phyloP scores from a whole-genome alignment of 2,329 filamentous ascomycete genomes.

The Podosphaera leucotricha region DNA sequence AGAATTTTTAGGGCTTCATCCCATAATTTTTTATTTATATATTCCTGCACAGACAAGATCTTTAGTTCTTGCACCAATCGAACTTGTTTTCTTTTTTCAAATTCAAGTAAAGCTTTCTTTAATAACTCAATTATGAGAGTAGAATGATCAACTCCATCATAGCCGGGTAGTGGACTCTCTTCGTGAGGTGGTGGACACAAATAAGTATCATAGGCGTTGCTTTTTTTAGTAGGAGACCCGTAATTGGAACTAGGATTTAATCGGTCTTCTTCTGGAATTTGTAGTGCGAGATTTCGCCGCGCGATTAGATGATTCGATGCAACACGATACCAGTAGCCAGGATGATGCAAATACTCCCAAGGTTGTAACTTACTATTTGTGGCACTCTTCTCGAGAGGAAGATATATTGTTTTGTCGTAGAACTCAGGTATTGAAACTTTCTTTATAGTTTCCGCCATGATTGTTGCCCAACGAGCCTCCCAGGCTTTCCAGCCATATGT shows the following conservation, averaged over 20 bases:
- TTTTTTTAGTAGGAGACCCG: constrained; percentile 23
- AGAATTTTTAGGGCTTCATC: constrained; percentile 29
- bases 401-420: constrained; percentile 22
- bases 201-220: constrained; percentile 39
- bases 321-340: constrained; percentile 41
- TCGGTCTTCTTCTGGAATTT: constrained; percentile 36
- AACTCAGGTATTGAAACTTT: constrained; percentile 28
- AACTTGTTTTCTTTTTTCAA: constrained; percentile 27
- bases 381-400: constrained; percentile 33
- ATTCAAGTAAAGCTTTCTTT: constrained; percentile 27
- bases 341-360: constrained; percentile 40
- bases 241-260: constrained; percentile 24
- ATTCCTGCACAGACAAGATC: constrained; percentile 32
- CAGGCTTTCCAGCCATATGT: constrained; percentile 91
- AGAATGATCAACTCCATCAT: constrained; percentile 28
- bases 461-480: constrained; percentile 49
- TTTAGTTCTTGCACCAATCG: constrained; percentile 29
- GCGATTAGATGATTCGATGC: constrained; percentile 32
- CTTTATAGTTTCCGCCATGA: constrained; percentile 38
- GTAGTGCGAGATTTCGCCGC: constrained; percentile 28
- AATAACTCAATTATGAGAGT: constrained; percentile 30
- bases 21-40: constrained; percentile 27
- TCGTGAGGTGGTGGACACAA: constrained; percentile 39
- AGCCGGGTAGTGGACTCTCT: constrained; percentile 28
- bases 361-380: constrained; percentile 31